Evolutionary conservation across 768 basidiomycete species (phyloP).

Genomic region (Ramaria sp.): DNA sequence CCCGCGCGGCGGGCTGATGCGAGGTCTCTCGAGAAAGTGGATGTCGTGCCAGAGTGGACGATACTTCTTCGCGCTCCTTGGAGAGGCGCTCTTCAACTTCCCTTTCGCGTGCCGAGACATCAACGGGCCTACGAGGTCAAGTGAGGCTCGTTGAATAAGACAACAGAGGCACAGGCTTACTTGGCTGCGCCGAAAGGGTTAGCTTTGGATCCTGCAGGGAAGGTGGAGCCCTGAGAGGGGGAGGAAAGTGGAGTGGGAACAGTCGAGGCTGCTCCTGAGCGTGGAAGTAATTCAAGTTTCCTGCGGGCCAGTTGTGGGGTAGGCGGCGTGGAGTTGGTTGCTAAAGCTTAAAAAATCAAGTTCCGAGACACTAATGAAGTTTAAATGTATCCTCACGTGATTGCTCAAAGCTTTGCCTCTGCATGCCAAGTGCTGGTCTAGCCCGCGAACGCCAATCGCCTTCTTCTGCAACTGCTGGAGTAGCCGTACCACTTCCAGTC

Average conservation of each 20-base stretch:
- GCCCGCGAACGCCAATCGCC: slow-evolving; percentile 58
- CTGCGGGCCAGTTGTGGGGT: slow-evolving; percentile 71
- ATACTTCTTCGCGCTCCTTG: slow-evolving; percentile 38
- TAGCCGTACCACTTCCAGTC: slow-evolving; percentile 31
- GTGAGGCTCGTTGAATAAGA: neutral
- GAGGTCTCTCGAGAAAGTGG: slow-evolving; percentile 41
- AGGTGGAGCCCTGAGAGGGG: slow-evolving; percentile 56
- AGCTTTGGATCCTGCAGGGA: slow-evolving; percentile 29
- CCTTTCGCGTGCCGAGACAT: slow-evolving; percentile 66
- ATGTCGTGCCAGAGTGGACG: slow-evolving; percentile 25
- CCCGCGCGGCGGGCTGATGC: slow-evolving; percentile 36
- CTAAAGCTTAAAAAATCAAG: slow-evolving; percentile 26
- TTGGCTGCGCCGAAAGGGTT: slow-evolving; percentile 86
- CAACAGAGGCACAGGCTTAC: slow-evolving; percentile 28
- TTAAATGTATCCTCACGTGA: slow-evolving; percentile 49
- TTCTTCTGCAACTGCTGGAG: slow-evolving; percentile 35
- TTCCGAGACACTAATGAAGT: neutral
- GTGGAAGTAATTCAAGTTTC: slow-evolving; percentile 80
- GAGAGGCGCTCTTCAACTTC: slow-evolving; percentile 63
- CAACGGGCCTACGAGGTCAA: slow-evolving; percentile 56
- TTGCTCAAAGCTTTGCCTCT: slow-evolving; percentile 5
- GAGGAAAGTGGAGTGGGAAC: slow-evolving; percentile 59
- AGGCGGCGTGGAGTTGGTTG: slow-evolving; percentile 63
- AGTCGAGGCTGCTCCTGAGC: slow-evolving; percentile 54
- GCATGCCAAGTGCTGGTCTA: slow-evolving; percentile 23